Conservation (phyloP, 805 yeast species). For the Yarrowia deformans region DNA sequence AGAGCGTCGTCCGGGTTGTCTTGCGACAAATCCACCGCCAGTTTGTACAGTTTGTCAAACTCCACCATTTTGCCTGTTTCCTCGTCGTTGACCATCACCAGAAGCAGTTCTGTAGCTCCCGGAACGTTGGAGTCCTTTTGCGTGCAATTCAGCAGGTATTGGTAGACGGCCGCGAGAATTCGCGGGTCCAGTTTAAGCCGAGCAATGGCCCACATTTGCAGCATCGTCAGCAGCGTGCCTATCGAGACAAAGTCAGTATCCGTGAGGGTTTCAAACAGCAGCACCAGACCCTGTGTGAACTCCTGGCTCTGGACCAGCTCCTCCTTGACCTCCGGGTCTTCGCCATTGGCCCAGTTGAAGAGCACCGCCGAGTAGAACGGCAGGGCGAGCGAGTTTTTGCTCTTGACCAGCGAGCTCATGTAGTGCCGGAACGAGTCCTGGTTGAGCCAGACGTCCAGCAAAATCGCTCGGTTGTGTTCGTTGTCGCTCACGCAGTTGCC, state of each 20-base stretch:
- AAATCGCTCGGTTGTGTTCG: constrained; percentile 7
- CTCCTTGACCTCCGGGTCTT: constrained; percentile 3
- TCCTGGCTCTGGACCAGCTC: constrained; percentile 3
- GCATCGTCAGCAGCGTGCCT: constrained; percentile 24
- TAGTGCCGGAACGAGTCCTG: constrained; percentile 22
- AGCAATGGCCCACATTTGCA: constrained; percentile 10
- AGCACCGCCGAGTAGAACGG: constrained; percentile 29
- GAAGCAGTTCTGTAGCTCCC: constrained; percentile 1
- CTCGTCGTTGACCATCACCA: constrained; percentile 23
- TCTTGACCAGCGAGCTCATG: constrained; percentile 1
- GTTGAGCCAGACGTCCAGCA: constrained; percentile 15
- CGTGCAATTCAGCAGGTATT: constrained; percentile 8
- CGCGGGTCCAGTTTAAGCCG: background rate
- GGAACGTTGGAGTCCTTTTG: constrained; percentile 11
- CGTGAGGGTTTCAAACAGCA: constrained; percentile 16
- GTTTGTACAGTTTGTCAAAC: constrained; percentile 8
- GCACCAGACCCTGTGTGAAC: constrained; percentile 7
- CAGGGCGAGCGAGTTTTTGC: background rate
- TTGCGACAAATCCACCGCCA: constrained; percentile 1
- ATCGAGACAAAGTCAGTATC: constrained; percentile 12
- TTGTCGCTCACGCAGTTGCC: constrained; percentile 31
- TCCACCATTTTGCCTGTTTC: constrained; percentile 27
- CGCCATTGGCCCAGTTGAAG: constrained; percentile 35
- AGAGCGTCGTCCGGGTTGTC: constrained; percentile 18
- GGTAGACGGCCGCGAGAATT: constrained; percentile 7